phyloP scores from a whole-genome alignment of 352 stramenopile species.

The Thalassiosira mediterranea region DNA sequence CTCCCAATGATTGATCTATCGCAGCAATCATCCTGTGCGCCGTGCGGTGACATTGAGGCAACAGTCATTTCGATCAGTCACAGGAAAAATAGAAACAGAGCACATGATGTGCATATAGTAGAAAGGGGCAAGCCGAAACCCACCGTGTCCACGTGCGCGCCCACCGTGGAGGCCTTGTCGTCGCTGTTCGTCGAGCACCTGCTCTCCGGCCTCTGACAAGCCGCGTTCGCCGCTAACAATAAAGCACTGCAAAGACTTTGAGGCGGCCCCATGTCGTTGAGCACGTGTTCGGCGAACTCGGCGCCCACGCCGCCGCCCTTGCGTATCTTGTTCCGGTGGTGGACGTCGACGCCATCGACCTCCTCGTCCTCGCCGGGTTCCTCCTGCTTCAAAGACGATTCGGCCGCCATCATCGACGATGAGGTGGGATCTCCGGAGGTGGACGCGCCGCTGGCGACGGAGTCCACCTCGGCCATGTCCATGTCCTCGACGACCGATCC shows the following conservation, averaged over 20 bases:
- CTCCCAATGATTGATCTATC: slow-evolving; percentile 22
- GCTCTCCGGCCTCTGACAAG: slow-evolving; percentile 19
- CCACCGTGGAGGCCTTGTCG: slow-evolving; percentile 1
- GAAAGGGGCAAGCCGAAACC: too few relatives aligned
- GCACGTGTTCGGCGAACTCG: slow-evolving; percentile 20
- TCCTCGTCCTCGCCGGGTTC: not conserved
- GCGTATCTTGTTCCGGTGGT: not conserved
- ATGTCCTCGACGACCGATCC: slow-evolving; percentile 37
- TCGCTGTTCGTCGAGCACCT: slow-evolving; percentile 16
- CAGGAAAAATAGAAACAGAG: too few relatives aligned
- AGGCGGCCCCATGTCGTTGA: slow-evolving; percentile 42
- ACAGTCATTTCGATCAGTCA: too few relatives aligned
- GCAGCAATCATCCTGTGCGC: slow-evolving; percentile 32
- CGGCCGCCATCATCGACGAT: not conserved
- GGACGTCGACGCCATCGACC: too few relatives aligned
- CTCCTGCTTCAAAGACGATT: not conserved
- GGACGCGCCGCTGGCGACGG: slow-evolving; percentile 16
- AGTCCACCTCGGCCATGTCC: slow-evolving; percentile 33
- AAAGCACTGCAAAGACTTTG: slow-evolving; percentile 17
- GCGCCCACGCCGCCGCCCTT: not conserved
- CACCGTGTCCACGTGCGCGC: slow-evolving; percentile 38
- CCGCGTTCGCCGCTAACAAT: slow-evolving; percentile 33
- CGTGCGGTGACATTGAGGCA: too few relatives aligned
- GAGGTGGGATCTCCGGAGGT: too few relatives aligned
- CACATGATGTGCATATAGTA: too few relatives aligned